Percentiles rank a stretch among this genome's conserved stretches.
phyloP scores from a whole-genome alignment of 2,329 filamentous ascomycete species.

The Fusarium falciforme region DNA sequence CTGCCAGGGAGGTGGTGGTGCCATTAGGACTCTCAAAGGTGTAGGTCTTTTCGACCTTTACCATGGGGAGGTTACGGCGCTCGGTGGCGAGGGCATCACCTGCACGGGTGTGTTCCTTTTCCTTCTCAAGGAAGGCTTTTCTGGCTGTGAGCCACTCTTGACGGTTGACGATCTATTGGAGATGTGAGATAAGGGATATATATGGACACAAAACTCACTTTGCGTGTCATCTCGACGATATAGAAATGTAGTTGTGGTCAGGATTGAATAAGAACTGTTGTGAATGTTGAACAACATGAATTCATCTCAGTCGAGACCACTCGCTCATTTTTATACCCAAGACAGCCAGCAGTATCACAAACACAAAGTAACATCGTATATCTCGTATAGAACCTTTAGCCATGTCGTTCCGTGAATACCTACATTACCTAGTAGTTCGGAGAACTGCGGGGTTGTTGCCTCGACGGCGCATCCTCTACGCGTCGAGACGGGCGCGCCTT shows the following conservation, averaged over 20 bases:
- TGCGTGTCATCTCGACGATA: not conserved
- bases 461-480: slow-evolving; percentile 7
- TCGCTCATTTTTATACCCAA: slow-evolving; percentile 7
- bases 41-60: slow-evolving; percentile 51
- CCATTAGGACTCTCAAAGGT: slow-evolving; percentile 48
- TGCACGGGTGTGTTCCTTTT: slow-evolving; percentile 48
- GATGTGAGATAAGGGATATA: not conserved
- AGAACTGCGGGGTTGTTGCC: slow-evolving; percentile 7
- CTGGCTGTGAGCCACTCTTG: slow-evolving; percentile 51
- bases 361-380: not conserved
- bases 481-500: not conserved
- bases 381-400: not conserved
- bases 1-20: slow-evolving; percentile 39
- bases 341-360: not conserved
- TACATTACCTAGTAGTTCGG: not conserved
- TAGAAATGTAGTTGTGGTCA: not conserved
- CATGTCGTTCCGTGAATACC: not conserved
- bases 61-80: slow-evolving; percentile 54
- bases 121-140: slow-evolving; percentile 49
- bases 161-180: slow-evolving; percentile 45
- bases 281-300: not conserved
- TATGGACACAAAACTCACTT: not conserved
- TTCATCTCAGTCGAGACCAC: not conserved
- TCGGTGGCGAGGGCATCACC: slow-evolving; percentile 45
- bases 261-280: not conserved